Base-by-base conservation (phyloP, 2,329 filamentous ascomycete species). In the Talaromyces sp. region DNA sequence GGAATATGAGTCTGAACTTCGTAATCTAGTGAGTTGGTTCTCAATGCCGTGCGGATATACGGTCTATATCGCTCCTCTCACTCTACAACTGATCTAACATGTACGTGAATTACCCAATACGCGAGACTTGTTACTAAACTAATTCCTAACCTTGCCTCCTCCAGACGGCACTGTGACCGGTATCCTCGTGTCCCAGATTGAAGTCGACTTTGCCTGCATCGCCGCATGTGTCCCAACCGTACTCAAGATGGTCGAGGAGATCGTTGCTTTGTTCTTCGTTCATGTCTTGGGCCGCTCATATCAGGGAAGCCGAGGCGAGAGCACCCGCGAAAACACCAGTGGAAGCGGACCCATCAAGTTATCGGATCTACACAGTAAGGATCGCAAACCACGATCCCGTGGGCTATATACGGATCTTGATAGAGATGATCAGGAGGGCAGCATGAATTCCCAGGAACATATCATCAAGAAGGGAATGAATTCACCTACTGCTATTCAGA, bases 191-290 rank as follows among this genome's bases (percentile, higher is more conserved):
- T 59, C 57, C 31, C 57, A 59, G 28, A 46, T 59, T 21, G 57
- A 59, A 39, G 35, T 59, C n/a, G 57, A 59, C 18, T 59, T 59
- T 39, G 57, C 57, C 18, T 59, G 57, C 21, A 59, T 59, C 14
- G 42, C 57, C 8, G 57, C 57, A 39, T 59, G 57, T 21, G 42
- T 59, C 16, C 57, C 57, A 2, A 59, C 57, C 16, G 31, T 50
- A 18, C 57, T 59, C 14, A 59, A 50, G 25, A 59, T 28, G 42
- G 35, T 59, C 7, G 57, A 50, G 18, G 57, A 59, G 11, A 14
- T 28, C 7, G 12, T 50, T 14, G 57, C 18, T 4, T 28, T 59
- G n/a, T 59, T 59, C 21, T 18, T 50, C 3, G 42, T 25, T 46
- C 57, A 12, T 21, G 57, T 50, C 2, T 14, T 59, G 16, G 42